These are phyloP conservation scores for Talaromyces trachyspermus DNA, from an alignment of 495 filamentous ascomycete genomes.

Conservation along the genomic window DNA sequence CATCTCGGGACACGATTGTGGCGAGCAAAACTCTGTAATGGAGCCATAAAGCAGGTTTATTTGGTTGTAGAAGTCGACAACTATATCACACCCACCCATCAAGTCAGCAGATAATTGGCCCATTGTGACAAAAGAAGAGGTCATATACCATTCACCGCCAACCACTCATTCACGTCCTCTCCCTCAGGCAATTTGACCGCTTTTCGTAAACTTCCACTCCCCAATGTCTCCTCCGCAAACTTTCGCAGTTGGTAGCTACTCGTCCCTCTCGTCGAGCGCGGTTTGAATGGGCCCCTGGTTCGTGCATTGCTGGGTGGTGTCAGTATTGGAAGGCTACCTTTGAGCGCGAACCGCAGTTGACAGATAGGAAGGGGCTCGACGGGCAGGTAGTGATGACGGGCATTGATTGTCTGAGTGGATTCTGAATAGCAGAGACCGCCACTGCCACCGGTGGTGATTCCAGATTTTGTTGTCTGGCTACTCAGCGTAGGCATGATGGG, in stretches of 20 bases:
- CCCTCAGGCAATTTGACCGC: slow-evolving; percentile 95
- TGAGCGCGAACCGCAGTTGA: slow-evolving; percentile 37
- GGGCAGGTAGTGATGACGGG: slow-evolving; percentile 28
- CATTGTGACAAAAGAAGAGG: neutral
- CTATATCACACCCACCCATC: slow-evolving; percentile 32
- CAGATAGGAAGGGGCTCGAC: slow-evolving; percentile 34
- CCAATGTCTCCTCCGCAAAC: slow-evolving; percentile 94
- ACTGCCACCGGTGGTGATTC: slow-evolving; percentile 9
- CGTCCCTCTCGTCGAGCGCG: slow-evolving; percentile 81
- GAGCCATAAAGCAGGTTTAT: slow-evolving; percentile 98
- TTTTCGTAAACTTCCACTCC: slow-evolving; percentile 89
- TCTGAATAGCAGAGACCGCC: neutral
- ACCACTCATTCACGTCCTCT: slow-evolving; percentile 94
- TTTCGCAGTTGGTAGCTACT: slow-evolving; percentile 94
- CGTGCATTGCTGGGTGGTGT: slow-evolving; percentile 72
- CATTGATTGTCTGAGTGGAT: slow-evolving; percentile 9
- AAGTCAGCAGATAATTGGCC: neutral
- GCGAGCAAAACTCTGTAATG: slow-evolving; percentile 98
- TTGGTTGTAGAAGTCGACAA: slow-evolving; percentile 99
- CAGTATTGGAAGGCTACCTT: slow-evolving; percentile 29
- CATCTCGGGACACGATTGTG: slow-evolving; percentile 95
- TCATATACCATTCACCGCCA: slow-evolving; percentile 81
- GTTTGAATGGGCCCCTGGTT: slow-evolving; percentile 84
- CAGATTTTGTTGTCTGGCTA: too few relatives aligned
- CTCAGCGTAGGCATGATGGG: slow-evolving; percentile 9